phyloP scores from a whole-genome alignment of 140 eudicot genomes.

The Stevia rebaudiana region DNA sequence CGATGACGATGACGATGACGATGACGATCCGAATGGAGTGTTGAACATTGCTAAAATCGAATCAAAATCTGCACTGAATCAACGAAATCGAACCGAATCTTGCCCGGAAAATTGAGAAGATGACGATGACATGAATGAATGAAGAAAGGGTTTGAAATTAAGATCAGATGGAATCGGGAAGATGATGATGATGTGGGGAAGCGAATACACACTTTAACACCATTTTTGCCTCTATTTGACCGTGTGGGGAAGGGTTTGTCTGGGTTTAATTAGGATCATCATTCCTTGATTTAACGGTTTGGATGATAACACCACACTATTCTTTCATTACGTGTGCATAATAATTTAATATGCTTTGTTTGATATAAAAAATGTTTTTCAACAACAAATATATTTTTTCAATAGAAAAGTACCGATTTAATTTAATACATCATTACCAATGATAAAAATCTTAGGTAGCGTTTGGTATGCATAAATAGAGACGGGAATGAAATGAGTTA shows the following conservation, averaged over 20 bases:
- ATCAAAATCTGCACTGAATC: background rate
- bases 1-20: conserved; percentile 45
- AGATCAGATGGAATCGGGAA: background rate
- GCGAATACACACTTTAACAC: background rate
- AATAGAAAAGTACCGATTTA: too few relatives aligned
- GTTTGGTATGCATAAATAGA: too few relatives aligned
- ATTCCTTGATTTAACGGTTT: conserved; percentile 2
- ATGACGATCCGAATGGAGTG: conserved; percentile 42
- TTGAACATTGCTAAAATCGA: conserved; percentile 28
- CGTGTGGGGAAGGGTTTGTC: background rate
- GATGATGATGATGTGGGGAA: background rate
- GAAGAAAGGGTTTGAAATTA: background rate
- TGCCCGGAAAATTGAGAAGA: conserved; percentile 1
- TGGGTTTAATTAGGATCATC: background rate
- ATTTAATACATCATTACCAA: too few relatives aligned
- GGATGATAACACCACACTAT: background rate
- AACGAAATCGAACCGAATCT: background rate
- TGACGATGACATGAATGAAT: background rate
- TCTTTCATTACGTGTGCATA: background rate
- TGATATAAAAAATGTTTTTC: too few relatives aligned
- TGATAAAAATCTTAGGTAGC: too few relatives aligned
- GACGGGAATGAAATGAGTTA: too few relatives aligned
- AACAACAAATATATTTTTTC: too few relatives aligned
- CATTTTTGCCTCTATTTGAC: background rate
- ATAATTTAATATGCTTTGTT: background rate